Evolutionary conservation across 495 filamentous ascomycete species (phyloP).

Genomic region (Parmelia sp.): DNA sequence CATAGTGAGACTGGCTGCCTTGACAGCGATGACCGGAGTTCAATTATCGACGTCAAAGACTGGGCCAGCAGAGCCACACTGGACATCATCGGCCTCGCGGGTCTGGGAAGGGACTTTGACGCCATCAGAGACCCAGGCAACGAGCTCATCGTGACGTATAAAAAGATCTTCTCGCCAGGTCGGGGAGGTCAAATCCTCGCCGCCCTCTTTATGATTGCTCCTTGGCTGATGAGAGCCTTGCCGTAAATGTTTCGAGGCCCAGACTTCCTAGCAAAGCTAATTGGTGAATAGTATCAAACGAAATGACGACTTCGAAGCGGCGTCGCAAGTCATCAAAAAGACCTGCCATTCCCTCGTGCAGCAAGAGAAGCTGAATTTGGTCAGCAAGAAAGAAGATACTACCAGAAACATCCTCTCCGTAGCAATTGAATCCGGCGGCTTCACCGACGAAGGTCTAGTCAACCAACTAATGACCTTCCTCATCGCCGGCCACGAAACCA

Average conservation of each 20-base stretch:
- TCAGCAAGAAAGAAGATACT: conserved; percentile 16
- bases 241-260: conserved; percentile 3
- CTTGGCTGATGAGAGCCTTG: conserved; percentile 4
- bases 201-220: conserved; percentile 12
- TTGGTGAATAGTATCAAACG: conserved; percentile 1
- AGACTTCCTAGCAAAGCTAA: background rate
- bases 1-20: conserved; percentile 17
- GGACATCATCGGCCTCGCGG: conserved; percentile 71
- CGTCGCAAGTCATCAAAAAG: conserved; percentile 9
- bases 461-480: conserved; percentile 53
- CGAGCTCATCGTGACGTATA: conserved; percentile 51
- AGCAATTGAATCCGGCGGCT: conserved; percentile 55
- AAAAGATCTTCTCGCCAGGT: conserved; percentile 21
- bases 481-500: conserved; percentile 51
- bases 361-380: conserved; percentile 1
- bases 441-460: conserved; percentile 46
- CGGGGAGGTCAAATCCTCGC: conserved; percentile 1
- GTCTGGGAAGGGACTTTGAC: conserved; percentile 65
- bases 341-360: conserved; percentile 10
- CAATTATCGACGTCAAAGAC: conserved; percentile 45
- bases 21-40: conserved; percentile 15
- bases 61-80: conserved; percentile 54
- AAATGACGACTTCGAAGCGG: conserved; percentile 4
- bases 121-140: conserved; percentile 53
- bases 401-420: conserved; percentile 46